Evolutionary conservation across 2,329 filamentous ascomycete species (phyloP).

Genomic region (Sporothrix globosa): DNA sequence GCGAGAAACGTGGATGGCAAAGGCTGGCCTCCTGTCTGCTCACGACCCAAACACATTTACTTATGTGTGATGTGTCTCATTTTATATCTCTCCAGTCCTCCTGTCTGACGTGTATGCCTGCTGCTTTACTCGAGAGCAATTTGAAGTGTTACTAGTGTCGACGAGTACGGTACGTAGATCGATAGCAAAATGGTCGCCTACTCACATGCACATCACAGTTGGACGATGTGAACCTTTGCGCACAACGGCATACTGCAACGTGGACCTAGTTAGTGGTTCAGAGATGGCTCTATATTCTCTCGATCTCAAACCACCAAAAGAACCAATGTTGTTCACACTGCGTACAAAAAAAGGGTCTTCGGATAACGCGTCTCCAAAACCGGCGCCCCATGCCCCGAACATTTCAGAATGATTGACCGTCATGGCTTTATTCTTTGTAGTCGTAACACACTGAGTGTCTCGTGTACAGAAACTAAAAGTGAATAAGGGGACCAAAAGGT

Average conservation of each 20-base stretch:
- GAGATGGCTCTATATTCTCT: not conserved
- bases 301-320: not conserved
- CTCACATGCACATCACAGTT: not conserved
- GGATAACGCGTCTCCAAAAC: not conserved
- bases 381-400: not conserved
- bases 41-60: not conserved
- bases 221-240: not conserved
- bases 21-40: not conserved
- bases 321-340: slow-evolving; percentile 3
- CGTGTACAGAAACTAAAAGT: slow-evolving; percentile 6
- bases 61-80: not conserved
- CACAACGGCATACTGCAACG: not conserved
- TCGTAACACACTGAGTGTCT: not conserved
- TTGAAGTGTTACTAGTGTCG: not conserved
- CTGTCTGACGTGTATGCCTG: not conserved
- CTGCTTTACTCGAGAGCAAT: not conserved
- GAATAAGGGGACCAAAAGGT: not conserved
- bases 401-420: not conserved
- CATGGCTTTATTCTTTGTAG: not conserved
- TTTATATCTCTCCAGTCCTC: not conserved
- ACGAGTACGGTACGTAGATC: not conserved
- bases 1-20: not conserved
- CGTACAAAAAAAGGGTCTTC: not conserved
- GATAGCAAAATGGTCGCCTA: not conserved
- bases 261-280: not conserved